Evolutionary conservation across 176 grass and related monocot species (phyloP), one percentile per base, ranked within the genome.

Genomic region (Secale cereale): DNA sequence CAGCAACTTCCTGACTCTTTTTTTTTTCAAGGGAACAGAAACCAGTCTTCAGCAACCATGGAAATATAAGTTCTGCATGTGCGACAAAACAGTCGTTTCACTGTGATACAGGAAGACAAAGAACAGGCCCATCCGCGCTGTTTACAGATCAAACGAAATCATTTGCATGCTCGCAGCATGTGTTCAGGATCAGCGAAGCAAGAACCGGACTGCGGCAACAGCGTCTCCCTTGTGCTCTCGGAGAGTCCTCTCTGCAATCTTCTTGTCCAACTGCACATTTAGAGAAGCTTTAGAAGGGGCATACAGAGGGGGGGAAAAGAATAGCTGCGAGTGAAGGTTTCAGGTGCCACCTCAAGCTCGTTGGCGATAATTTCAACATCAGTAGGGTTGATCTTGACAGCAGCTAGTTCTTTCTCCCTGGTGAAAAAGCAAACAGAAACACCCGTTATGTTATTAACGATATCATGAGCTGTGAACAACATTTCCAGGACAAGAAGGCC

Each of bases 381-480:
- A 5, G 85, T 83, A 36, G 89, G 93, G 84, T 99, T 96, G 81
- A 96, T 99, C 84, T 91, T 99, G 52, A 99, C 93, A 69, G 90
- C 86, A 91, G 91, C 93, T 52, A 99, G 84, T 96, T 99, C 97
- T 89, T 96, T 99, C 84, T 99, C 93, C 87, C 97, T 99, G 82
- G 30, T 57, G 37, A 77, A 79, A 56, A 13, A 76, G 36, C 22
- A 59, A 67, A 50, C 4, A 22, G 54, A 17, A 52, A 70, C 17
- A 8, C n/a, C 48, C 3, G 17, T 52, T 50, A 37, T 46, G 45
- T 74, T 46, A 46, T 17, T 17, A 75, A 59, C 14, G 46, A 68
- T 43, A 22, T 17, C 30, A 74, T 50, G 9, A 11, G 33, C 25
- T 69, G n/a, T 12, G 74, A 81, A 65, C 35, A 56, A 39, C 6